Evolutionary conservation across 2,329 filamentous ascomycete genomes (phyloP), one percentile per base, ranked within the genome.

Genomic region (Phoma sp.): DNA sequence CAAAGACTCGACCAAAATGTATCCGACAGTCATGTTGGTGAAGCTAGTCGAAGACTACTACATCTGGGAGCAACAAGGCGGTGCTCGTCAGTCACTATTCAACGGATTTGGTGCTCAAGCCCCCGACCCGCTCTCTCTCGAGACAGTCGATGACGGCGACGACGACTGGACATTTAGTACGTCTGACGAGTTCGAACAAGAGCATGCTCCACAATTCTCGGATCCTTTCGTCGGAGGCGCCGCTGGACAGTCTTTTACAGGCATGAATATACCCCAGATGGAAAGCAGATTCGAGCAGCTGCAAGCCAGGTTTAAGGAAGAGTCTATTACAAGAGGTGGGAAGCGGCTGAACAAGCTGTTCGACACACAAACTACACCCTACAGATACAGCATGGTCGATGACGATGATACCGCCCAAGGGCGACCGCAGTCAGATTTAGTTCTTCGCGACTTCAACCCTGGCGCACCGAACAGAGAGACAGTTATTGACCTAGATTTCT

Each of bases 51-150:
- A 86, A 60, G 86, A 85, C 10, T 93, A 89, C 75, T 88, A 86
- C 67, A 69, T 87, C 18, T 93, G 90, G 90, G 89, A 93, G 71
- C 82, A 86, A 7, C 82, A 86, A 8, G 90, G 90, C 23, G 89
- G 89, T 25, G 85, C 84, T 61, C 83, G 90, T 40, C 84, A 83
- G 58, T 88, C 86, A 5, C 73, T 88, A 0, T 87, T 86, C 69
- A 81, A 85, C 57, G 80, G 82, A 2, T 82, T 80, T 48, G 85
- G 85, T 57, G 85, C 85, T 13, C 80, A 79, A 13, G 81, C 80
- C 10, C 84, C 85, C 29, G 79, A 83, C 54, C 72, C 80, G 27
- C 78, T 80, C 25, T 78, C 63, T 7, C 66, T 67, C 18, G 67
- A 76, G 32, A 62, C 66, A 10, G 74, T 77, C 24, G 75, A 80